These are phyloP conservation scores for Falciphora oryzae DNA, from an alignment of 2,329 filamentous ascomycete genomes.

Conservation along the genomic window DNA sequence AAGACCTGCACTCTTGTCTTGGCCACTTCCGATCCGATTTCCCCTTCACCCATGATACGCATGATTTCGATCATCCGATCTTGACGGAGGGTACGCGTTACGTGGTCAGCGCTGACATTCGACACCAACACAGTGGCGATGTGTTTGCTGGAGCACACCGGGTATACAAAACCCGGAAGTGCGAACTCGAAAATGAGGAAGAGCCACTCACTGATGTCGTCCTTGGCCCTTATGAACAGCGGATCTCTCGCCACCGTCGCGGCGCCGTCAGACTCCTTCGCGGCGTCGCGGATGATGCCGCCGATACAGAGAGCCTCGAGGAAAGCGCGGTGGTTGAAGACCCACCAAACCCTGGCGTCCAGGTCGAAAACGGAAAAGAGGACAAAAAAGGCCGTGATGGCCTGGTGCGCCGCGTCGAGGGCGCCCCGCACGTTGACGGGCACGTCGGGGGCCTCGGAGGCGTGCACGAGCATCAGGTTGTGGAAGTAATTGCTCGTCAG, in stretches of 20 bases:
- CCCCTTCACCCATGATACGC: constrained; percentile 49
- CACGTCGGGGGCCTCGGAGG: constrained; percentile 59
- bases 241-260: constrained; percentile 47
- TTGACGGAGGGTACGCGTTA: constrained; percentile 20
- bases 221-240: constrained; percentile 52
- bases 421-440: constrained; percentile 62
- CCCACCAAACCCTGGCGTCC: constrained; percentile 79
- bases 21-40: constrained; percentile 53
- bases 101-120: not conserved
- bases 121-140: not conserved
- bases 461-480: constrained; percentile 73
- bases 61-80: constrained; percentile 60
- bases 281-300: constrained; percentile 48
- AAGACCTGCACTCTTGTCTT: constrained; percentile 54
- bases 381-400: constrained; percentile 68
- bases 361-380: constrained; percentile 61
- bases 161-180: not conserved
- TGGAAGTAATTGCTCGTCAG: constrained; percentile 79
- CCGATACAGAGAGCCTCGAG: constrained; percentile 68
- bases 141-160: too few species aligned
- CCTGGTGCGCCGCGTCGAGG: constrained; percentile 70
- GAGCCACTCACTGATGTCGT: constrained; percentile 51
- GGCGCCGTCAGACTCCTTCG: constrained; percentile 37
- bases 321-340: constrained; percentile 76
- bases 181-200: constrained; percentile 12